Evolutionary conservation across 2,329 filamentous ascomycete genomes (phyloP), one percentile per base, ranked within the genome.

Genomic region (Aspergillus novofumigatus): DNA sequence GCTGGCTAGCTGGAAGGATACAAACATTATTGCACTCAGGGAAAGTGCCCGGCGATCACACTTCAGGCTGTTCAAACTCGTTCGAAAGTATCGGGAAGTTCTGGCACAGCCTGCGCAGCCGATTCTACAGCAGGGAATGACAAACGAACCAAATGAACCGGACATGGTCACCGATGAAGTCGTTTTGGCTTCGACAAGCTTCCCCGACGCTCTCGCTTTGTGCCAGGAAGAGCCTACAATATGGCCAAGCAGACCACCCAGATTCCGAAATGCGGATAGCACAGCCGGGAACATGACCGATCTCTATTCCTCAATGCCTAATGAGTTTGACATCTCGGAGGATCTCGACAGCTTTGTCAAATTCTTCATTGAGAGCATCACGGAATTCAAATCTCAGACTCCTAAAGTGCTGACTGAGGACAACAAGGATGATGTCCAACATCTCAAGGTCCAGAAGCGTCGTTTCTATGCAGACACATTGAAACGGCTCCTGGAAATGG

Each of bases 1-100:
- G 53, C 79, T 99, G 65, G 92, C 92, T 7, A 97, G 92, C 73
- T 99, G 95, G 95, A 97, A 96, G 72, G 94, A 99, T 65, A 96
- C 91, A 23, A 99, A 97, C 67, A 95, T 99, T 60, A 88, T 88
- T 50, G 90, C 91, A 1, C 78, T 99, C 17, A 85, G 88, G 63
- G 92, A 97, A 69, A 97, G 93, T 72, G 92, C 94, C 1, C 88
- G 89, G 66, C 88, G 88, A 59, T 97, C 92, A 21, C 94, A 99
- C 69, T 86, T 89, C 67, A 97, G 96, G 73, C 83, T 99, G 1
- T 96, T 96, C 77, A 90, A 90, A 65, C 80, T 96, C 38, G 89
- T 99, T 48, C 84, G 91, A 55, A 97, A 97, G 75, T 99, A 96
- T 75, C 86, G 94, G 45, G 82, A 82, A 20, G 75, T 95, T 10